phyloP scores from a whole-genome alignment of 2,329 filamentous ascomycete genomes.

The Aspergillus clavatus region DNA sequence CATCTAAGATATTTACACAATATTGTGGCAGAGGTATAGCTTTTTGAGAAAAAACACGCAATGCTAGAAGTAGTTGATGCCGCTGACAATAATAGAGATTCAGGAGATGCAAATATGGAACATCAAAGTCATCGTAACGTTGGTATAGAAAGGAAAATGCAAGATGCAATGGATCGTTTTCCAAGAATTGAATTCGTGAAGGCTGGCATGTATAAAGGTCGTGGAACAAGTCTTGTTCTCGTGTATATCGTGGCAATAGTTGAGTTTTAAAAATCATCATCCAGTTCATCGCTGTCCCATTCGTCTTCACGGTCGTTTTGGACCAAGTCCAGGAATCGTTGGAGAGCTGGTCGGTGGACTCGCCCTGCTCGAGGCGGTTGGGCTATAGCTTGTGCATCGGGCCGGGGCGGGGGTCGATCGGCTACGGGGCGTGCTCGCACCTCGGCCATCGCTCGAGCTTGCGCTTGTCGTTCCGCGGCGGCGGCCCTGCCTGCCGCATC shows the following conservation, averaged over 20 bases:
- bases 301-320: slow-evolving; percentile 53
- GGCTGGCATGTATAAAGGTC: neutral
- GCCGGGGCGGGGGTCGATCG: slow-evolving; percentile 13
- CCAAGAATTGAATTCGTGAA: neutral
- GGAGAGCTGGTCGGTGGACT: slow-evolving; percentile 36
- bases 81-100: neutral
- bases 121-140: too few relatives aligned
- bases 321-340: slow-evolving; percentile 50
- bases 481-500: slow-evolving; percentile 35
- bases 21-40: neutral
- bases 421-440: slow-evolving; percentile 26
- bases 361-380: slow-evolving; percentile 5
- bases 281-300: slow-evolving; percentile 57
- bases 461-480: slow-evolving; percentile 36
- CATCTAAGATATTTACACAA: neutral
- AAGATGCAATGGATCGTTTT: neutral
- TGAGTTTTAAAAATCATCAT: slow-evolving; percentile 33
- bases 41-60: neutral
- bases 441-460: slow-evolving; percentile 37
- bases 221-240: neutral
- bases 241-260: neutral
- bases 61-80: neutral
- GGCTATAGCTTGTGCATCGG: neutral
- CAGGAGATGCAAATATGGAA: too few relatives aligned
- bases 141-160: neutral